Evolutionary conservation across 2,329 filamentous ascomycete genomes (phyloP).

Genomic region (Xylaria sp.): DNA sequence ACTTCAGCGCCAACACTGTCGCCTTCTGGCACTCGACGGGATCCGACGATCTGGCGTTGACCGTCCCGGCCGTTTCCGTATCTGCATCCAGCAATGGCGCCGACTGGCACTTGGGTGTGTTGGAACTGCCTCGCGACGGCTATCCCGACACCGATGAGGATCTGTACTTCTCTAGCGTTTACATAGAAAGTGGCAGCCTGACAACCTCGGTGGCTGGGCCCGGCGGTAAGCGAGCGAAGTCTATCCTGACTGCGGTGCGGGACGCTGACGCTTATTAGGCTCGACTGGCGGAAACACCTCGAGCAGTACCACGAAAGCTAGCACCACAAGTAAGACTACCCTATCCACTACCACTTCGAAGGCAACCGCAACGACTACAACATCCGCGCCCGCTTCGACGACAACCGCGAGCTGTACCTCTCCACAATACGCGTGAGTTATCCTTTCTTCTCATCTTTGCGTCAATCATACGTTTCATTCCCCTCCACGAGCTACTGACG

Average conservation of each 20-base stretch:
- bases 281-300: conserved; percentile 28
- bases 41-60: conserved; percentile 64
- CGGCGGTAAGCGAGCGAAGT: conserved; percentile 28
- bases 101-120: conserved; percentile 78
- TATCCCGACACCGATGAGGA: conserved; percentile 69
- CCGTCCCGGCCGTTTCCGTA: conserved; percentile 68
- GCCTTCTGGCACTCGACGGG: conserved; percentile 78
- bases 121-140: conserved; percentile 70
- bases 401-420: conserved; percentile 37
- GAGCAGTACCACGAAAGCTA: conserved; percentile 29
- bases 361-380: conserved; percentile 36
- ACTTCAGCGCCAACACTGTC: conserved; percentile 71
- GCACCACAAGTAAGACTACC: conserved; percentile 29
- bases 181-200: conserved; percentile 69
- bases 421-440: conserved; percentile 44
- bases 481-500: conserved; percentile 10
- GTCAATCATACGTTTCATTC: neutral
- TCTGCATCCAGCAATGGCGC: conserved; percentile 72
- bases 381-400: conserved; percentile 32
- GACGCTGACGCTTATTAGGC: conserved; percentile 26
- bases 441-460: neutral
- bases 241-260: neutral
- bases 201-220: conserved; percentile 49
- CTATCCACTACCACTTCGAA: conserved; percentile 31
- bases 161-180: conserved; percentile 78